Evolutionary conservation across 805 yeast genomes (phyloP).

Genomic region (Myxozyma mucilagina): DNA sequence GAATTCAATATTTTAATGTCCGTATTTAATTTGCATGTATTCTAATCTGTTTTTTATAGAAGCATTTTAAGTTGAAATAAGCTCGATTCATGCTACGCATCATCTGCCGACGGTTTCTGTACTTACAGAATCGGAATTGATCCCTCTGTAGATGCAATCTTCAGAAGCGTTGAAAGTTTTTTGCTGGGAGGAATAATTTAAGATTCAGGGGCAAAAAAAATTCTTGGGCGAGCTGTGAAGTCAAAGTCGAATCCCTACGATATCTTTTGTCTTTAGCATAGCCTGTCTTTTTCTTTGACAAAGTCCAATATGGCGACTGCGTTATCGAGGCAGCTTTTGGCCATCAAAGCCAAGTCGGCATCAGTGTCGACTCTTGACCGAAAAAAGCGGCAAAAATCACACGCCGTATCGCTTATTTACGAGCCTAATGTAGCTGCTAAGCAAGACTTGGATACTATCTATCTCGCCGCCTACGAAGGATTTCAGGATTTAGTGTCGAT

Average conservation of each 20-base stretch:
- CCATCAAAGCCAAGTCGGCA: slow-evolving; percentile 44
- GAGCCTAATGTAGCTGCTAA: slow-evolving; percentile 87
- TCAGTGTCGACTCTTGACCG: slow-evolving; percentile 44
- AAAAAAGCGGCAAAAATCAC: slow-evolving; percentile 80
- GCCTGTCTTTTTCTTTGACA: background rate
- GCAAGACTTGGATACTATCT: slow-evolving; percentile 86
- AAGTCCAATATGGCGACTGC: slow-evolving; percentile 45
- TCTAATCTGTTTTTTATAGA: too few species aligned
- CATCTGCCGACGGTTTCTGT: too few species aligned
- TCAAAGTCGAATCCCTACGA: background rate
- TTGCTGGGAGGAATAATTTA: background rate
- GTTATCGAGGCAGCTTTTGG: slow-evolving; percentile 79
- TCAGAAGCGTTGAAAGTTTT: background rate
- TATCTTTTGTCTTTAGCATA: background rate
- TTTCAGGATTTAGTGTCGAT: slow-evolving; percentile 67
- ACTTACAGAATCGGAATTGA: too few species aligned
- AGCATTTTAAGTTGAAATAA: too few species aligned
- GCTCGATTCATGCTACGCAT: too few species aligned
- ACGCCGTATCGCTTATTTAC: slow-evolving; percentile 83
- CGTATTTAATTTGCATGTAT: too few species aligned
- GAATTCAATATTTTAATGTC: too few species aligned
- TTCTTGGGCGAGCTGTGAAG: background rate
- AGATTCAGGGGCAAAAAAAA: slow-evolving; percentile 20
- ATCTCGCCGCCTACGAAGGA: slow-evolving; percentile 70
- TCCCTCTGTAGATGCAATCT: too few species aligned